Percentiles rank a stretch among this genome's conserved stretches.
These are phyloP conservation scores for Claviceps arundinis DNA, from an alignment of 2,329 filamentous ascomycete genomes.

Conservation along the genomic window DNA sequence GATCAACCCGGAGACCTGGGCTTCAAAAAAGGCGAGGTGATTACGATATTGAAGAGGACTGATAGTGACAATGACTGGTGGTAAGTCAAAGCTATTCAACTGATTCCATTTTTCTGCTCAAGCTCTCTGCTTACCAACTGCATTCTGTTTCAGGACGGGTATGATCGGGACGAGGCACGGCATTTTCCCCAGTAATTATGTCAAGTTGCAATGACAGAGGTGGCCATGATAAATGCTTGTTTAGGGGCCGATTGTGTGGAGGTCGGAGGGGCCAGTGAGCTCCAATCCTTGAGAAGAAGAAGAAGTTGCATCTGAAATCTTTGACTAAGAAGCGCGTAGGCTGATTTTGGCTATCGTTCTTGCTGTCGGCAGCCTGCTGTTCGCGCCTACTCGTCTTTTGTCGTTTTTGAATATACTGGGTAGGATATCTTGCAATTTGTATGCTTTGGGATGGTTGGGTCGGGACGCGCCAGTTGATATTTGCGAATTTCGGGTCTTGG, in stretches of 20 bases:
- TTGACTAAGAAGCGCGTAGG: too few relatives aligned
- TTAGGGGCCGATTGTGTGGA: not conserved
- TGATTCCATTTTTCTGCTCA: not conserved
- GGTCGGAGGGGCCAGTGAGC: too few relatives aligned
- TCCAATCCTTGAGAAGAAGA: too few relatives aligned
- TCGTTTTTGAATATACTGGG: not conserved
- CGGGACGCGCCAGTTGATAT: not conserved
- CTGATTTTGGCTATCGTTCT: not conserved
- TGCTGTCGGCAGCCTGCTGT: not conserved
- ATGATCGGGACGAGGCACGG: conserved; percentile 73
- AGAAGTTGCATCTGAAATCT: too few relatives aligned
- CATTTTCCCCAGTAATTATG: conserved; percentile 81
- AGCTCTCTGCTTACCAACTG: not conserved
- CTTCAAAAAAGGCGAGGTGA: conserved; percentile 95
- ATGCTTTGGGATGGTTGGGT: not conserved
- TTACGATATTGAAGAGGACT: conserved; percentile 88
- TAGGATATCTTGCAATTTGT: not conserved
- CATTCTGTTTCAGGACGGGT: conserved; percentile 52
- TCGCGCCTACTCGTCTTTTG: not conserved
- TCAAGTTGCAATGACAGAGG: conserved; percentile 46
- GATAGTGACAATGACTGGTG: conserved; percentile 95
- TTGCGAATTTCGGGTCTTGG: conserved; percentile 1
- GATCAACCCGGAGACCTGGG: conserved; percentile 85
- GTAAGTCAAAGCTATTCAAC: conserved; percentile 27
- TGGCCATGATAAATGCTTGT: conserved; percentile 11